Evolutionary conservation across 768 basidiomycete genomes (phyloP).

Genomic region (Kwoniella heveanensis): DNA sequence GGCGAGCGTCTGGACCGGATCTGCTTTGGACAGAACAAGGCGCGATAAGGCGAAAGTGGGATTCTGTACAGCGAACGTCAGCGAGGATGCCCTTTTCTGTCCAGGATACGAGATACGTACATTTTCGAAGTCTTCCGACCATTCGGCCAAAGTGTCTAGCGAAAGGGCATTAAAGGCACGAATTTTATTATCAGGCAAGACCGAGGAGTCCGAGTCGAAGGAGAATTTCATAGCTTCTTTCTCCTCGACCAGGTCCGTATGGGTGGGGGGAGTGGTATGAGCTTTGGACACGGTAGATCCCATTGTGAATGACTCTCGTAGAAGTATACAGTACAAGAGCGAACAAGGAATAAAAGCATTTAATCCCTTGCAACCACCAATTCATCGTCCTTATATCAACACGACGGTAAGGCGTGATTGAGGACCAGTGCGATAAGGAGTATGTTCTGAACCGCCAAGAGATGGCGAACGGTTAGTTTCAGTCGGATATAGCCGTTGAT

Average conservation of each 20-base stretch:
- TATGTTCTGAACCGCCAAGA: no score
- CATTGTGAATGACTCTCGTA: constrained; percentile 7
- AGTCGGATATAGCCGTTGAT: not conserved
- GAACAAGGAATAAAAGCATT: no score
- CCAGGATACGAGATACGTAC: no score
- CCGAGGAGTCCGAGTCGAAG: not conserved
- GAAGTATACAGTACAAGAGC: no score
- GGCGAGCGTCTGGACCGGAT: constrained; percentile 48
- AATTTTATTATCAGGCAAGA: not conserved
- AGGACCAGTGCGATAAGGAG: not conserved
- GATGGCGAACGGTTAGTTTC: not conserved
- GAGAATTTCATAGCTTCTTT: not conserved
- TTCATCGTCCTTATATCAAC: not conserved
- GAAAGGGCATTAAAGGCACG: constrained; percentile 25
- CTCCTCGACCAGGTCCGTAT: constrained; percentile 2
- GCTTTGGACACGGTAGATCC: constrained; percentile 11
- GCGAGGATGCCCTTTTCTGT: no score
- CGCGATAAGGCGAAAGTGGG: constrained; percentile 48
- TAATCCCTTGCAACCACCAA: no score
- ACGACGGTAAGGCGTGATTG: not conserved
- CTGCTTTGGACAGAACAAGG: constrained; percentile 49
- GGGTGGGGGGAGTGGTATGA: not conserved
- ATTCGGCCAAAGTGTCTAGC: constrained; percentile 32
- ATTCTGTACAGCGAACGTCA: constrained; percentile 20
- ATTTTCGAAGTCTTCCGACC: constrained; percentile 43